These are phyloP conservation scores for Scleroderma citrinum DNA, from an alignment of 768 basidiomycete species.

Conservation along the genomic window DNA sequence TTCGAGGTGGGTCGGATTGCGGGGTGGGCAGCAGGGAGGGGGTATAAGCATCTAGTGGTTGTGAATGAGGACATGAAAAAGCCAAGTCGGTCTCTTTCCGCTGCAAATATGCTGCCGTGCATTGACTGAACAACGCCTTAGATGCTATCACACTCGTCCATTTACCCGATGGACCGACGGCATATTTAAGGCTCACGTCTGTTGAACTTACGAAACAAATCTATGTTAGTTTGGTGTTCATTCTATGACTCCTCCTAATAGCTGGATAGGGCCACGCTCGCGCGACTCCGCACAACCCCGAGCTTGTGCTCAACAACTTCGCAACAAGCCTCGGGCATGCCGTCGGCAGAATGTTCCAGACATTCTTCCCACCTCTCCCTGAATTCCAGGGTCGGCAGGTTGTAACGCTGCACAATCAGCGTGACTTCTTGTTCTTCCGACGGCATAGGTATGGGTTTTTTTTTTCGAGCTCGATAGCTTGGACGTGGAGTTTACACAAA, in stretches of 20 bases:
- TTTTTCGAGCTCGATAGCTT: conserved; percentile 1
- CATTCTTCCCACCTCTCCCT: conserved; percentile 89
- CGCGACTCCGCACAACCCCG: conserved; percentile 89
- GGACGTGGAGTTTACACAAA: not conserved
- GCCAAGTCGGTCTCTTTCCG: conserved; percentile 60
- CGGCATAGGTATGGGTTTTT: conserved; percentile 68
- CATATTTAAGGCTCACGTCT: conserved; percentile 92
- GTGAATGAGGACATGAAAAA: conserved; percentile 95
- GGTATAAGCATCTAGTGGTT: conserved; percentile 83
- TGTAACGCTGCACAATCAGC: conserved; percentile 93
- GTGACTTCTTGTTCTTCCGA: conserved; percentile 97
- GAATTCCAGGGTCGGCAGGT: conserved; percentile 97
- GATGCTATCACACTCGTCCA: conserved; percentile 91
- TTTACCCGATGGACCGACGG: conserved; percentile 88
- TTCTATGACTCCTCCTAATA: conserved; percentile 3
- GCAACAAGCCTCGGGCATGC: conserved; percentile 90
- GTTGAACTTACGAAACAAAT: conserved; percentile 83
- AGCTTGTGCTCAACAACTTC: conserved; percentile 92
- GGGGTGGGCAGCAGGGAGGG: conserved; percentile 86
- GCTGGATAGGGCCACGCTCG: conserved; percentile 76
- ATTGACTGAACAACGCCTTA: conserved; percentile 27
- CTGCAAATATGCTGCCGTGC: not conserved
- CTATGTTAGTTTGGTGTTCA: conserved; percentile 47
- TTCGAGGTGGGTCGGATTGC: conserved; percentile 90
- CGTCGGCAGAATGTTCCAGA: conserved; percentile 93